Base-by-base conservation (phyloP, 805 yeast genomes). In the Starmerella ratchasimensis region DNA sequence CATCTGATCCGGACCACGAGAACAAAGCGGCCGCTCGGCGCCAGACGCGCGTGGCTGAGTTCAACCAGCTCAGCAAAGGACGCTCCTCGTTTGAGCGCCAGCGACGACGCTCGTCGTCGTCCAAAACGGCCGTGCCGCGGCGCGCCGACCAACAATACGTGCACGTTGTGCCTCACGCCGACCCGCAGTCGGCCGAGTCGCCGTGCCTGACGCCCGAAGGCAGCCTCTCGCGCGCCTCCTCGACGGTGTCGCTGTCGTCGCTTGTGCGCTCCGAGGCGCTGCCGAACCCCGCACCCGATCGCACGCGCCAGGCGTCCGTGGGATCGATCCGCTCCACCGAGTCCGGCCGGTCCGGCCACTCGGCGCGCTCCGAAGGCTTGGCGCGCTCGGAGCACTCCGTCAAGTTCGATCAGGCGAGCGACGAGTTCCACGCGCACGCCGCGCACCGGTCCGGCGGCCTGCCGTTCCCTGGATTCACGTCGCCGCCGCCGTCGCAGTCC, bases 111-210 rank as follows among this genome's bases (percentile, higher is more conserved):
- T 23, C 41, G 28, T 28, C 45, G 23, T 27, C 37, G 4, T 28
- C 38, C 22, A 34, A 15, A n/a, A 34, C 24, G 25, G 37, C 19
- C 14, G 24, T 18, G 5, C n/a, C n/a, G n/a, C n/a, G n/a, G n/a
- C n/a, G 4, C 16, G 14, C 19, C 14, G 14, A 22, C 9, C 19
- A n/a, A n/a, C n/a, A n/a, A n/a, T n/a, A n/a, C 26, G 15, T 8
- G 1, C 30, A 25, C 11, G 19, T 19, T 9, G 28, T 20, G 11
- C 41, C 16, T 29, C 26, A 10, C 20, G 24, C 21, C 3, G 50
- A 46, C 26, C 50, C 52, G 13, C 25, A 20, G 11, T 39, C 44
- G 19, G 53, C 50, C n/a, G 50, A 43, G 36, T 37, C 45, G 20
- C 52, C 52, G 2, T 27, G 23, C 32, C 37, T 44, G 23, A 34